Base-by-base conservation (phyloP, 768 basidiomycete genomes). In the Solioccasus polychromus region DNA sequence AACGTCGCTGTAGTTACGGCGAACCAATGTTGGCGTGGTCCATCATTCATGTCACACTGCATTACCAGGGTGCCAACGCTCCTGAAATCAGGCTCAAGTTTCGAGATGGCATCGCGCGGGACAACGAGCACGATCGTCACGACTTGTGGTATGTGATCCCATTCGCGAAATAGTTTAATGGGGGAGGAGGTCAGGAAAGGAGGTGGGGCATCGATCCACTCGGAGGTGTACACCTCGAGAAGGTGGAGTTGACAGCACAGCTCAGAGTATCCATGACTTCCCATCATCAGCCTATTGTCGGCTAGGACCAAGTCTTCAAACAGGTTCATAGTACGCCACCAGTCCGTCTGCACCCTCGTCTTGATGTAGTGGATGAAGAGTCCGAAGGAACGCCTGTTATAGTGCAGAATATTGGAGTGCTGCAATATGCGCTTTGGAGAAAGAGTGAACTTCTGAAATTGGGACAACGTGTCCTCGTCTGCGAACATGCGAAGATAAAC, bases 301-400 rank as follows among this genome's bases (percentile, higher is more conserved):
- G 12, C 10, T 34, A 45, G 5, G 2, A 40, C 38, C 19, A 59
- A 6, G 6, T 40, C 18, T 64, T 44, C 39, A 74, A 68, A 25
- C 26, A 54, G 32, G 4, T 63, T 51, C 67, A 83, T 71, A 5
- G 68, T 52, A 14, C 59, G 36, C 1, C 34, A 30, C 82, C 83
- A 84, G 35, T 73, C 60, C 1, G 62, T 54, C 12, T 47, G 45
- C 1, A 72, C 54, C 30, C 67, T 59, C n/a, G 57, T 59, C 47
- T 69, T 71, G 10, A 77, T 61, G 8, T 72, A 46, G 20, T 62
- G 62, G 8, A 82, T 65, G 29, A 83, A 61, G 0, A 67, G 46
- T 1, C 64, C 76, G 42, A 82, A 80, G 23, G 68, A 72, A 24
- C 67, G 67, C 8, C 81, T 71, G 19, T 56, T 68, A 48, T 83